phyloP scores from a whole-genome alignment of 768 basidiomycete genomes.

The Dacryopinax primogenitus region DNA sequence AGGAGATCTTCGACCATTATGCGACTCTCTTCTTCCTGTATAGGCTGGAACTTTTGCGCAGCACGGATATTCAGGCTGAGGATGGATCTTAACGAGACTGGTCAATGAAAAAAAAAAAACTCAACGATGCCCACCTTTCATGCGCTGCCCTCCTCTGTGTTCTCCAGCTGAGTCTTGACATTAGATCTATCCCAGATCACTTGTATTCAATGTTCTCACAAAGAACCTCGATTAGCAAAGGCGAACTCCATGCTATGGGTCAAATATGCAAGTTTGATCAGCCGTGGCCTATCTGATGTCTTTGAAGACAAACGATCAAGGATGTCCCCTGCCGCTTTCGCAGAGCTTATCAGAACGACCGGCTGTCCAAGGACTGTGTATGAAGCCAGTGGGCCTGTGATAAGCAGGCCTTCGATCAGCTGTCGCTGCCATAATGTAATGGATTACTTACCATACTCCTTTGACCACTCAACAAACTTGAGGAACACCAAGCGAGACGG shows the following conservation, averaged over 20 bases:
- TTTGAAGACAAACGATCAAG: not conserved
- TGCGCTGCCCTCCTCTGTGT: not conserved
- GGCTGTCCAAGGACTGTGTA: not conserved
- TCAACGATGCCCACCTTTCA: not conserved
- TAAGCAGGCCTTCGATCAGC: not conserved
- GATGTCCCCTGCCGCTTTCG: not conserved
- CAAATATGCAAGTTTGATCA: not conserved
- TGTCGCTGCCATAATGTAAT: not conserved
- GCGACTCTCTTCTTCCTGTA: not conserved
- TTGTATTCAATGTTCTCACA: not conserved
- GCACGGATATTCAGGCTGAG: not conserved
- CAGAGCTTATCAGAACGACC: not conserved
- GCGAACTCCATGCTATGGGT: not conserved
- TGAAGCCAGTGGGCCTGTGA: not conserved
- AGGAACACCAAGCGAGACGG: slow-evolving; percentile 40
- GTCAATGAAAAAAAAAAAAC: not conserved
- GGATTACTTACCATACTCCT: slow-evolving; percentile 35
- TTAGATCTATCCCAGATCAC: not conserved
- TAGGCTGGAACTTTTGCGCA: not conserved
- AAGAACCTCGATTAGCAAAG: not conserved
- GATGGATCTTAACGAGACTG: not conserved
- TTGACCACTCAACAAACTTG: slow-evolving; percentile 44
- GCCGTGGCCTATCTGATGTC: not conserved
- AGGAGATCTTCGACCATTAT: not conserved
- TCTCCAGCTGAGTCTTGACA: not conserved